A percentile compares a stretch with the other conserved stretches of the same genome.
Conservation (phyloP, 2,329 filamentous ascomycete species). For the Periconia digitata region DNA sequence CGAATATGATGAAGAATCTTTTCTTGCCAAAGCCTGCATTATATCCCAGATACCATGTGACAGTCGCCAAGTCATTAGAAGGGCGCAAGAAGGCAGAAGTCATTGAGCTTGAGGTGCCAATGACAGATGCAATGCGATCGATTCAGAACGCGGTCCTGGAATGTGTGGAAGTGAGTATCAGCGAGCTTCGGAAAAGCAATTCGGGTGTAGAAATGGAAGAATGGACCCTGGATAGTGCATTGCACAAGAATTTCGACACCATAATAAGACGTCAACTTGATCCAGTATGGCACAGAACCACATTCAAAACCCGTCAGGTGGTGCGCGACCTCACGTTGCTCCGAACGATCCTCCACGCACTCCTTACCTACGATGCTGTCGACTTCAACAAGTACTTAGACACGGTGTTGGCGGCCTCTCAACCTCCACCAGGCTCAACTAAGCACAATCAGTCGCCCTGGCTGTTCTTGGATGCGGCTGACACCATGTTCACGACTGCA, state of each 20-base stretch:
- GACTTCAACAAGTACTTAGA: slow-evolving; percentile 92
- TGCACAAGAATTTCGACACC: slow-evolving; percentile 89
- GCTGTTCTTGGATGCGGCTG: slow-evolving; percentile 92
- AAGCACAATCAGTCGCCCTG: slow-evolving; percentile 90
- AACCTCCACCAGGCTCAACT: slow-evolving; percentile 83
- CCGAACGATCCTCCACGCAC: slow-evolving; percentile 74
- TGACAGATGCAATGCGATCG: slow-evolving; percentile 90
- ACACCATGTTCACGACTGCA: slow-evolving; percentile 90
- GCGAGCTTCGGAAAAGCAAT: slow-evolving; percentile 90
- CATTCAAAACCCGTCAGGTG: slow-evolving; percentile 92
- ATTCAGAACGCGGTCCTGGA: slow-evolving; percentile 95
- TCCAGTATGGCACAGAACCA: slow-evolving; percentile 95
- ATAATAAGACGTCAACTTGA: slow-evolving; percentile 88
- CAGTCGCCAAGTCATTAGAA: slow-evolving; percentile 85
- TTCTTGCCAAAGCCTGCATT: slow-evolving; percentile 86
- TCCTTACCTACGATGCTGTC: slow-evolving; percentile 86
- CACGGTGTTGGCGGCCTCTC: slow-evolving; percentile 87
- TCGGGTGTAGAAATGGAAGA: slow-evolving; percentile 91
- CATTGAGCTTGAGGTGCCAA: slow-evolving; percentile 92
- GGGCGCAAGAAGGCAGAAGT: slow-evolving; percentile 93
- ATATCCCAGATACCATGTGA: slow-evolving; percentile 91
- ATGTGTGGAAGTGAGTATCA: slow-evolving; percentile 92
- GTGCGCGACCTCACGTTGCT: slow-evolving; percentile 85
- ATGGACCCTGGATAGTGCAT: slow-evolving; percentile 91
- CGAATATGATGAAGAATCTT: slow-evolving; percentile 88